phyloP scores from a whole-genome alignment of 768 basidiomycete genomes.

The Rickenella mellea region DNA sequence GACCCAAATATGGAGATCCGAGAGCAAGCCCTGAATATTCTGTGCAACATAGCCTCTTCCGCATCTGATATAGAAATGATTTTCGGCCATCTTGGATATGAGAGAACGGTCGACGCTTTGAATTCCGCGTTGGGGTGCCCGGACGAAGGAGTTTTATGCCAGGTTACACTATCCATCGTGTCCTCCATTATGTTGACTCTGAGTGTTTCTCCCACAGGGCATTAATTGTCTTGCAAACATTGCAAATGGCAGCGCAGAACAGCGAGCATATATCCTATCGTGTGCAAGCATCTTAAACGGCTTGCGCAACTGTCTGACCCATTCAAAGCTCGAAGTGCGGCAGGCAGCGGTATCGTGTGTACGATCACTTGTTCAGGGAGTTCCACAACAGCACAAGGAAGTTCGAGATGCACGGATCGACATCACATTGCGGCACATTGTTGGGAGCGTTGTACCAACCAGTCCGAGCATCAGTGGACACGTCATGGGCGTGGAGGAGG shows the following conservation, averaged over 20 bases:
- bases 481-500: slow-evolving; percentile 42
- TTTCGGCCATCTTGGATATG: slow-evolving; percentile 41
- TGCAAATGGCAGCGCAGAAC: slow-evolving; percentile 43
- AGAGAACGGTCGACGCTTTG: slow-evolving; percentile 35
- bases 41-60: slow-evolving; percentile 59
- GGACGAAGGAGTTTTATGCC: slow-evolving; percentile 44
- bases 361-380: slow-evolving; percentile 39
- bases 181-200: neutral
- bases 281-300: slow-evolving; percentile 42
- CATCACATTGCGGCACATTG: slow-evolving; percentile 30
- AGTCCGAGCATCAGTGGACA: slow-evolving; percentile 16
- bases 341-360: slow-evolving; percentile 54
- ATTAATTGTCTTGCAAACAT: slow-evolving; percentile 60
- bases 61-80: slow-evolving; percentile 56
- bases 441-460: slow-evolving; percentile 24
- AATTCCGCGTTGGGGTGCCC: slow-evolving; percentile 38
- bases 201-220: slow-evolving; percentile 25
- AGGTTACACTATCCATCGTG: slow-evolving; percentile 26
- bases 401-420: slow-evolving; percentile 35
- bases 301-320: slow-evolving; percentile 49
- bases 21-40: slow-evolving; percentile 62
- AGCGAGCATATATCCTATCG: slow-evolving; percentile 43
- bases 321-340: slow-evolving; percentile 47
- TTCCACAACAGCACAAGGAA: slow-evolving; percentile 29
- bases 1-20: slow-evolving; percentile 47